Percentiles rank a stretch among this genome's conserved stretches.
Conservation (phyloP, 2,329 filamentous ascomycete species). For the Venturia nashicola region DNA sequence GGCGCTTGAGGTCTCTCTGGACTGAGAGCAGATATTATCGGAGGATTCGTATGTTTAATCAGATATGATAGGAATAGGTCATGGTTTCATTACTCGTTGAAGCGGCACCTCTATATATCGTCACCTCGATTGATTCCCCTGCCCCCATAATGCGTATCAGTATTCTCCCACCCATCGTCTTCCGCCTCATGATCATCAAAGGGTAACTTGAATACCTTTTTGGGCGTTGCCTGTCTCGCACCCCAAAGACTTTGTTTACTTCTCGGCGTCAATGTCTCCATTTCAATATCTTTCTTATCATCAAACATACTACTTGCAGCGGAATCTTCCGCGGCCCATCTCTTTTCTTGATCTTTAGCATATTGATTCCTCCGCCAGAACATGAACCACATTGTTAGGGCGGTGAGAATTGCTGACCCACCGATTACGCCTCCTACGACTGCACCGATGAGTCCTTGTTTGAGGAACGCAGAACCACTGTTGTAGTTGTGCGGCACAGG, state of each 20-base stretch:
- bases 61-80: too few relatives aligned
- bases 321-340: not conserved
- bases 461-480: conserved; percentile 19
- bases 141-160: not conserved
- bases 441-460: conserved; percentile 25
- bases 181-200: not conserved
- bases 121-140: not conserved
- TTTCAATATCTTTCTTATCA: conserved; percentile 1
- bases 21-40: too few relatives aligned
- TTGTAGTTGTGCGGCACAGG: conserved; percentile 22
- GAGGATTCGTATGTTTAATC: too few relatives aligned
- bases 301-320: not conserved
- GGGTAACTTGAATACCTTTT: not conserved
- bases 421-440: conserved; percentile 26
- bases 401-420: conserved; percentile 18
- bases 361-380: not conserved
- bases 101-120: not conserved
- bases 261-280: conserved; percentile 3
- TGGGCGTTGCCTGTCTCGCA: not conserved
- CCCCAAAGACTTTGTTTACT: not conserved
- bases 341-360: not conserved
- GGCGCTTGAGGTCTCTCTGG: too few relatives aligned
- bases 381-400: not conserved
- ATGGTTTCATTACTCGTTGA: not conserved
- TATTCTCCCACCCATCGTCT: not conserved